phyloP scores from a whole-genome alignment of 129 eudicot genomes.

The Tagetes erecta region DNA sequence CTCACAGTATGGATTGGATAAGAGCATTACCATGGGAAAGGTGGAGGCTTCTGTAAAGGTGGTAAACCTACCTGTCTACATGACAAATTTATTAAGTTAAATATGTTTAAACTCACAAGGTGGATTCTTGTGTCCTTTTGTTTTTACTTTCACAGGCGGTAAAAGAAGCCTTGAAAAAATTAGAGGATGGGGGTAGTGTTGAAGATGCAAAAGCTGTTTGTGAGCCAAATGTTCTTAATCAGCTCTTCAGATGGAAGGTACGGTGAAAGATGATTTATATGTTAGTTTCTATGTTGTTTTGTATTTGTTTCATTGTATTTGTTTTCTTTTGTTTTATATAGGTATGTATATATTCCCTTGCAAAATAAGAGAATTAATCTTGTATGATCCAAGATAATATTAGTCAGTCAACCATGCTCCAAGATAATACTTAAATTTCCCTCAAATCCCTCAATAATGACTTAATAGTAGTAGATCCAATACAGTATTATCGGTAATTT shows the following conservation, averaged over 20 bases:
- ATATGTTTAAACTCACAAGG: conserved; percentile 15
- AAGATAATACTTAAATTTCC: background rate
- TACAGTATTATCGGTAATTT: background rate
- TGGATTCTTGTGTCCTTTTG: background rate
- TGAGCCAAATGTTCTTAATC: conserved; percentile 59
- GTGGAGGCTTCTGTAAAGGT: conserved; percentile 81
- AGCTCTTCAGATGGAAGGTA: conserved; percentile 78
- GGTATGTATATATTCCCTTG: background rate
- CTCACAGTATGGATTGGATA: conserved; percentile 40
- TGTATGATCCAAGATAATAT: background rate
- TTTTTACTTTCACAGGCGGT: conserved; percentile 51
- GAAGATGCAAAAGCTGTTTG: conserved; percentile 83
- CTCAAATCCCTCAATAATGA: background rate
- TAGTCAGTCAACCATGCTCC: background rate
- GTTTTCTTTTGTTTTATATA: background rate
- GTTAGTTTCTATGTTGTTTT: conserved; percentile 17
- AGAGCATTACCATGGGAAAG: conserved; percentile 68
- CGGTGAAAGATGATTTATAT: background rate
- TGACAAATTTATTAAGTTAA: background rate
- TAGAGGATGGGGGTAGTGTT: conserved; percentile 53
- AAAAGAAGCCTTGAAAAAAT: conserved; percentile 54
- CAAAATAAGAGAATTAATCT: background rate
- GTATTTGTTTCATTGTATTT: background rate
- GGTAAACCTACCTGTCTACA: conserved; percentile 27
- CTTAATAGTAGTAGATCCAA: background rate